Percentiles rank a stretch among this genome's conserved stretches.
Conservation (phyloP, 257 asterid species). For the Capsicum rhomboideum region DNA sequence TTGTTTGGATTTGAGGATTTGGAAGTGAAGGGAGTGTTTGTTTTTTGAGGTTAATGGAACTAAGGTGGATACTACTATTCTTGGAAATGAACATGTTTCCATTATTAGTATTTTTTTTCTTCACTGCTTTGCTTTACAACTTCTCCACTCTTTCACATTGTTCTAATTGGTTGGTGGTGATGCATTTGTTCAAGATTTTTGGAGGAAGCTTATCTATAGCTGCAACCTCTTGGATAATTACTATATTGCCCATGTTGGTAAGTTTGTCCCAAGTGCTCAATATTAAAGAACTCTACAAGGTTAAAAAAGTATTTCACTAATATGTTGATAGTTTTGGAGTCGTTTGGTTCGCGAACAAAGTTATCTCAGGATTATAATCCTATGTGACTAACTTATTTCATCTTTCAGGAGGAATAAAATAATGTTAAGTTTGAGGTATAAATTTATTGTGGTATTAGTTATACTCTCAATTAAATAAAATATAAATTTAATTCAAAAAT, state of each 20-base stretch:
- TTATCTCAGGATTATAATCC: not conserved
- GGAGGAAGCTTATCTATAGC: not conserved
- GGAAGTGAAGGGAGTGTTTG: constrained; percentile 23
- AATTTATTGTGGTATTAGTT: not conserved
- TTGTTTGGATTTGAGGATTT: constrained; percentile 12
- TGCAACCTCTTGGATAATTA: not conserved
- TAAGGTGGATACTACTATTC: constrained; percentile 15
- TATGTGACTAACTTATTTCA: accelerated
- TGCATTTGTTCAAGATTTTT: not conserved
- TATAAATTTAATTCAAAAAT: not conserved
- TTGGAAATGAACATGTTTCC: constrained; percentile 30
- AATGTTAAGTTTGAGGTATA: not conserved
- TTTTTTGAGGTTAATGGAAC: constrained; percentile 29
- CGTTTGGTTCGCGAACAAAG: accelerated
- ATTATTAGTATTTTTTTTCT: constrained; percentile 13
- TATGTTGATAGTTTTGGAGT: not conserved
- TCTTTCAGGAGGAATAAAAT: not conserved
- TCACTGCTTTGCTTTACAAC: not conserved
- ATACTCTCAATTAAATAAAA: too few species aligned
- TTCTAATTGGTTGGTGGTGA: not conserved
- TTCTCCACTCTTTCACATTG: not conserved
- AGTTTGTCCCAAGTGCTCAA: not conserved
- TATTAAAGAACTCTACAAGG: not conserved
- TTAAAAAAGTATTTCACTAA: not conserved
- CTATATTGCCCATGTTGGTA: not conserved